These are phyloP conservation scores for Lichtheimia corymbifera DNA, from an alignment of 371 early-diverging fungal genomes.

Conservation along the genomic window DNA sequence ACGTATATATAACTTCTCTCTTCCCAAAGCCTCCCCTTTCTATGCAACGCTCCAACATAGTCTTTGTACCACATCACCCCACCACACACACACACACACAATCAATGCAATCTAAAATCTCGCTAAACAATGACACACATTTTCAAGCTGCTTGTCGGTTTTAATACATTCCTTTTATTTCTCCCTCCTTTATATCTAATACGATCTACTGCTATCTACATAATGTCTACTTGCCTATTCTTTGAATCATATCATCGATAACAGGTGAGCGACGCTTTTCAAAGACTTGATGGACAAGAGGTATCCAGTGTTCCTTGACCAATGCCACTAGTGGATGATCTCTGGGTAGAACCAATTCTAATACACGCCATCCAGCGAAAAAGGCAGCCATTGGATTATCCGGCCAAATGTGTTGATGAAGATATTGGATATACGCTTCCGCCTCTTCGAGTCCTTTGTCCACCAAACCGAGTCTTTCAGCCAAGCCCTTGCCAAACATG, in stretches of 20 bases:
- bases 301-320: slow-evolving; percentile 27
- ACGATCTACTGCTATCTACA: neutral
- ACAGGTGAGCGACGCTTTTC: slow-evolving; percentile 20
- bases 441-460: slow-evolving; percentile 41
- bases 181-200: neutral
- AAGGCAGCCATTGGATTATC: slow-evolving; percentile 46
- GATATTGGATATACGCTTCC: slow-evolving; percentile 21
- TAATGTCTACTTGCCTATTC: slow-evolving; percentile 11
- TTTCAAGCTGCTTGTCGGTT: neutral
- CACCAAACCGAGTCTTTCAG: slow-evolving; percentile 31
- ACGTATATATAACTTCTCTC: neutral
- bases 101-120: neutral
- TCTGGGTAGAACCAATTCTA: slow-evolving; percentile 21
- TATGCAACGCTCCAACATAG: neutral
- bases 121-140: neutral
- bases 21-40: neutral
- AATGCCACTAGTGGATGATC: slow-evolving; percentile 19
- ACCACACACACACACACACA: neutral
- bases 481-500: slow-evolving; percentile 46
- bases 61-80: neutral
- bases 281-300: slow-evolving; percentile 28
- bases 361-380: slow-evolving; percentile 45
- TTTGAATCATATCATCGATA: slow-evolving; percentile 29
- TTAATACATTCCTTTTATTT: neutral
- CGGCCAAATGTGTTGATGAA: slow-evolving; percentile 19